Percentiles rank a stretch among this genome's conserved stretches.
Evolutionary conservation across 495 filamentous ascomycete genomes (phyloP).

Genomic region (Aspergillus affinis): DNA sequence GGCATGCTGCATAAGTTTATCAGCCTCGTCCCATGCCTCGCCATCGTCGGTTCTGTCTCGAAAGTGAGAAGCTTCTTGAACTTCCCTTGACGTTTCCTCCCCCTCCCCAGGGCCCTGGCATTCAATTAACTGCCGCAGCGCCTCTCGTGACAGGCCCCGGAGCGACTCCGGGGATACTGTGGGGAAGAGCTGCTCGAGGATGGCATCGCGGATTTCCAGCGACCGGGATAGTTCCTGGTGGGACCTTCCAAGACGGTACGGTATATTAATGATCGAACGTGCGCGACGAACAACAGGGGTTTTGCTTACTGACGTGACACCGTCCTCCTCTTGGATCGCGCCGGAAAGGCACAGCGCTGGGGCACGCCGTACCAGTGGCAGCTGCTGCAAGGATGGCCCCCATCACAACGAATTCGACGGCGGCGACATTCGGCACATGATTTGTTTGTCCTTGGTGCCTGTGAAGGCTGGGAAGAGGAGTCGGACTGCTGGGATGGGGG

Average conservation of each 20-base stretch:
- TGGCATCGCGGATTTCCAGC: slow-evolving; percentile 10
- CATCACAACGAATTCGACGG: slow-evolving; percentile 27
- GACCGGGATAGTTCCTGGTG: slow-evolving; percentile 5
- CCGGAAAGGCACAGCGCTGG: slow-evolving; percentile 2
- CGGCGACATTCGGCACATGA: slow-evolving; percentile 18
- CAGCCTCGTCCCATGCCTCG: background rate
- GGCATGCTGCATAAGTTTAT: background rate
- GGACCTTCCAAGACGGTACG: background rate
- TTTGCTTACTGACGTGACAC: slow-evolving; percentile 6
- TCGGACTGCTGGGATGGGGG: background rate
- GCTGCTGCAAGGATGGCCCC: slow-evolving; percentile 28
- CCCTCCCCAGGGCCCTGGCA: background rate
- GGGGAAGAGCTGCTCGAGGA: slow-evolving; percentile 21
- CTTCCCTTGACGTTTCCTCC: no score
- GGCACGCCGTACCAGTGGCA: slow-evolving; percentile 28
- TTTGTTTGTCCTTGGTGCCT: background rate
- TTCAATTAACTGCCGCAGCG: background rate
- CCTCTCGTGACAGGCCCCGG: slow-evolving; percentile 21
- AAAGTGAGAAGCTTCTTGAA: no score
- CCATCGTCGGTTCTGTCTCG: no score
- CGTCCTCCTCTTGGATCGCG: slow-evolving; percentile 15
- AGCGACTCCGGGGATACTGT: slow-evolving; percentile 19
- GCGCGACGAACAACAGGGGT: background rate
- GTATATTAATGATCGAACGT: background rate
- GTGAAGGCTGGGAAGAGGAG: background rate